Evolutionary conservation across 2,329 filamentous ascomycete genomes (phyloP).

Genomic region (Orbilia javanica): DNA sequence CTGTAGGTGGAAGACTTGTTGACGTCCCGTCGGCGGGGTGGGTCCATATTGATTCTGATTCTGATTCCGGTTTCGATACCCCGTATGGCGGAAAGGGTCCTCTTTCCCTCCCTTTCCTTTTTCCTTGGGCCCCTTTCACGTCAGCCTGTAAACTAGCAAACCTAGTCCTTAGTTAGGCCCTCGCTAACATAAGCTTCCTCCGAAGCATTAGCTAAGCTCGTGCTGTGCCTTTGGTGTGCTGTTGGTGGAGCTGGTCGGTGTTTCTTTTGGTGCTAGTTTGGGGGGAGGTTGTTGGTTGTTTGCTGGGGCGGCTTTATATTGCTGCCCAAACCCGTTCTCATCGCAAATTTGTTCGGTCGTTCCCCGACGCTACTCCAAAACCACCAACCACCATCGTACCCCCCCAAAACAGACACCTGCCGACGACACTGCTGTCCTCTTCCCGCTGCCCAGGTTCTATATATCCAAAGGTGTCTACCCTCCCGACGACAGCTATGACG

Average conservation of each 20-base stretch:
- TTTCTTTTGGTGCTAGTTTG: conserved; percentile 15
- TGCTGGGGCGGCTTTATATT: conserved; percentile 26
- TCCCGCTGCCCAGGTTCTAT: conserved; percentile 1
- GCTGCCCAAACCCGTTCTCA: conserved; percentile 23
- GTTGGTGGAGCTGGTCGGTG: conserved; percentile 7
- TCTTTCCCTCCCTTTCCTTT: neutral
- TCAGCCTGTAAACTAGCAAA: neutral
- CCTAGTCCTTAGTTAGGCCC: neutral
- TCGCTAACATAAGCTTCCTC: conserved; percentile 11
- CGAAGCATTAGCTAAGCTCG: conserved; percentile 1
- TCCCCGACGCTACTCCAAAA: conserved; percentile 56
- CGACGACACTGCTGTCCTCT: neutral
- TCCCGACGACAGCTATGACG: conserved; percentile 27
- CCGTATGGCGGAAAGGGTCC: too few species aligned
- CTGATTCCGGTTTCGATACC: neutral
- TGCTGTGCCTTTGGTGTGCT: conserved; percentile 20
- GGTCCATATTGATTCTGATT: conserved; percentile 26
- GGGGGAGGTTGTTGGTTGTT: conserved; percentile 16
- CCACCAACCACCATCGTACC: conserved; percentile 23
- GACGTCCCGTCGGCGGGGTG: conserved; percentile 49
- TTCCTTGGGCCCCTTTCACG: neutral
- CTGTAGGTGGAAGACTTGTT: conserved; percentile 47
- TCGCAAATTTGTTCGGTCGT: conserved; percentile 58
- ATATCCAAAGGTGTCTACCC: conserved; percentile 17
- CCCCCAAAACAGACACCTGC: conserved; percentile 6